Evolutionary conservation across 352 stramenopile genomes (phyloP).

Genomic region (Phytophthora macrochlamydospora): DNA sequence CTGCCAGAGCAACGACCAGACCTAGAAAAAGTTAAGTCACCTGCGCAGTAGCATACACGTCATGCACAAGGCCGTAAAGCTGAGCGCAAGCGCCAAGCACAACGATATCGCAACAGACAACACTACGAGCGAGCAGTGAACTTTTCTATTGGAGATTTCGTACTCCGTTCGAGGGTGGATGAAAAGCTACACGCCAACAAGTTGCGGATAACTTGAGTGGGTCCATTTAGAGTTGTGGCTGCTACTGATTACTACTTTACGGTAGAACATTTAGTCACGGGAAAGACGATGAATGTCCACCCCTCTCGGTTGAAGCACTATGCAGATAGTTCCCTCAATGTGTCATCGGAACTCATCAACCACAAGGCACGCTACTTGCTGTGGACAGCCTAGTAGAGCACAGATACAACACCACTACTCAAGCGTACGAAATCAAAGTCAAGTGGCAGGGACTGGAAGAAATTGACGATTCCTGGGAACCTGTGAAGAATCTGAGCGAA

Average conservation of each 20-base stretch:
- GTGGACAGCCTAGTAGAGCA: neutral
- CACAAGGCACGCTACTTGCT: neutral
- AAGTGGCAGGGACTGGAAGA: slow-evolving; percentile 5
- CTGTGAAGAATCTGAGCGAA: too few relatives aligned
- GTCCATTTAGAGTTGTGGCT: neutral
- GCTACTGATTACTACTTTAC: slow-evolving; percentile 4
- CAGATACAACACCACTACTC: neutral
- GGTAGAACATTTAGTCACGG: slow-evolving; percentile 7
- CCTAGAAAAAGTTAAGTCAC: neutral
- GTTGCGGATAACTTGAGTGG: neutral
- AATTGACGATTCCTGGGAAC: slow-evolving; percentile 5
- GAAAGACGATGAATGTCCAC: neutral
- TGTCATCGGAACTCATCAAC: neutral
- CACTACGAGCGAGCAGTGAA: neutral
- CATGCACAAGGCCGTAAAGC: neutral
- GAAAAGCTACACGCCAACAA: neutral
- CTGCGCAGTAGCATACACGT: neutral
- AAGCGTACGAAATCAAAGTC: slow-evolving; percentile 5
- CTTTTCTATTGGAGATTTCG: neutral
- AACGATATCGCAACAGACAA: neutral
- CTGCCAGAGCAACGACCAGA: neutral
- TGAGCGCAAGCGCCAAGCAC: neutral
- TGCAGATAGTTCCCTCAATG: slow-evolving; percentile 1
- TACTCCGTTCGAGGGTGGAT: neutral
- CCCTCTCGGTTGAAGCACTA: slow-evolving; percentile 9